Evolutionary conservation across 257 asterid genomes (phyloP).

Genomic region (Plantago elongata): DNA sequence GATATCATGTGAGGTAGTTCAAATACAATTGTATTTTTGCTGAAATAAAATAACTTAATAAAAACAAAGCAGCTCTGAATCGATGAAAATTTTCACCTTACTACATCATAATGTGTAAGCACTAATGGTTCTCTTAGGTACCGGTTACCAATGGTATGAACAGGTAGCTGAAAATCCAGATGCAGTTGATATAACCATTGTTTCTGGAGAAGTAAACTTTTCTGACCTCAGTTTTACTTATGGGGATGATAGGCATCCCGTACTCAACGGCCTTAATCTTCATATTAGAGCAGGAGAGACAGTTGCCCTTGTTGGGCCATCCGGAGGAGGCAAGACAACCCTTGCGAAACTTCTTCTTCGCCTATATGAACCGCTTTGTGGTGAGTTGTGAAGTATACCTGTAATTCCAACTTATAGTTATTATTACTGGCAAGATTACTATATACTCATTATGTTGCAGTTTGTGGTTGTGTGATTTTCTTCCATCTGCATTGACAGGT

Average conservation of each 20-base stretch:
- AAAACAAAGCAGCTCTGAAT: background rate
- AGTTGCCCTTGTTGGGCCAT: slow-evolving; percentile 90
- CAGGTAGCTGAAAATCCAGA: slow-evolving; percentile 68
- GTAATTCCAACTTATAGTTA: slow-evolving; percentile 5
- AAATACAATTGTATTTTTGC: no score
- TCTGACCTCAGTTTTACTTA: slow-evolving; percentile 64
- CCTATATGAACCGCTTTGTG: slow-evolving; percentile 71
- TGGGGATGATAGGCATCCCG: slow-evolving; percentile 43
- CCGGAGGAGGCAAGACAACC: slow-evolving; percentile 97
- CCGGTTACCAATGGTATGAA: slow-evolving; percentile 11
- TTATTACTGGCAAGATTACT: background rate
- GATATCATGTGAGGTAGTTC: no score
- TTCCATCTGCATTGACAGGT: slow-evolving; percentile 39
- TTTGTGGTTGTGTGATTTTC: slow-evolving; percentile 16
- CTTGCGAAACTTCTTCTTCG: slow-evolving; percentile 92
- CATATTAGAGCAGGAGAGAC: slow-evolving; percentile 82
- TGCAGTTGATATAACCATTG: slow-evolving; percentile 50
- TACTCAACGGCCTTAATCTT: slow-evolving; percentile 52
- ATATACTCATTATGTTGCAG: slow-evolving; percentile 8
- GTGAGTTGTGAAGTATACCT: slow-evolving; percentile 27
- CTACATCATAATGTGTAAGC: slow-evolving; percentile 1
- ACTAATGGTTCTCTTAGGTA: background rate
- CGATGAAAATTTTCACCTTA: background rate
- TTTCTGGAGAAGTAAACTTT: slow-evolving; percentile 63
- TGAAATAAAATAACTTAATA: no score